phyloP scores from a whole-genome alignment of 805 yeast species.

The Wickerhamiella nectarea region DNA sequence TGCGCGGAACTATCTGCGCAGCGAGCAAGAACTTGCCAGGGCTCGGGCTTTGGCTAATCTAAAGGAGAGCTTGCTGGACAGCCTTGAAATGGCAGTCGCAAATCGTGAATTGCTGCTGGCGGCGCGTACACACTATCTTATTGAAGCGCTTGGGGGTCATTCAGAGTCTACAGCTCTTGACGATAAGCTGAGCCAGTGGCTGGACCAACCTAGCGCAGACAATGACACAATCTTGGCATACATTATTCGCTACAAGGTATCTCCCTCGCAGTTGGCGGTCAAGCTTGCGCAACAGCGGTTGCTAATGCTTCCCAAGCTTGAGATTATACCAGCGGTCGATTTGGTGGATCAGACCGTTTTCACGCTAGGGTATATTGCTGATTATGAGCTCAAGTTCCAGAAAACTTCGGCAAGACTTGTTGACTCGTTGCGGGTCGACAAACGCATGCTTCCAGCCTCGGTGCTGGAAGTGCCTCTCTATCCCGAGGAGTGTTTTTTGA shows the following conservation, averaged over 20 bases:
- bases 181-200: slow-evolving; percentile 1
- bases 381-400: slow-evolving; percentile 3
- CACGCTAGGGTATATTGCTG: slow-evolving; percentile 2
- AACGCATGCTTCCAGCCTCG: neutral
- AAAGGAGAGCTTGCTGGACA: neutral
- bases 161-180: neutral
- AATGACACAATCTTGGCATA: slow-evolving; percentile 2
- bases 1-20: neutral
- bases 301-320: neutral
- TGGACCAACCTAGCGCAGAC: neutral
- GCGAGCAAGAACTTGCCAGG: neutral
- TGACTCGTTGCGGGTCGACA: neutral
- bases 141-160: neutral
- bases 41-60: neutral
- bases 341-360: slow-evolving; percentile 2
- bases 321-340: neutral
- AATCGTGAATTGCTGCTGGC: neutral
- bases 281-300: neutral
- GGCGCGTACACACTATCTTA: neutral
- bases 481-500: neutral
- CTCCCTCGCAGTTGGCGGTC: neutral
- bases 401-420: neutral
- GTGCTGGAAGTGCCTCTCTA: neutral
- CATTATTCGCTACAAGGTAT: slow-evolving; percentile 1
- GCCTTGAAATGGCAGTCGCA: neutral